These are phyloP conservation scores for Cryptococcus jaspeensis DNA, from an alignment of 1,284 basidiomycete genomes.

Conservation along the genomic window DNA sequence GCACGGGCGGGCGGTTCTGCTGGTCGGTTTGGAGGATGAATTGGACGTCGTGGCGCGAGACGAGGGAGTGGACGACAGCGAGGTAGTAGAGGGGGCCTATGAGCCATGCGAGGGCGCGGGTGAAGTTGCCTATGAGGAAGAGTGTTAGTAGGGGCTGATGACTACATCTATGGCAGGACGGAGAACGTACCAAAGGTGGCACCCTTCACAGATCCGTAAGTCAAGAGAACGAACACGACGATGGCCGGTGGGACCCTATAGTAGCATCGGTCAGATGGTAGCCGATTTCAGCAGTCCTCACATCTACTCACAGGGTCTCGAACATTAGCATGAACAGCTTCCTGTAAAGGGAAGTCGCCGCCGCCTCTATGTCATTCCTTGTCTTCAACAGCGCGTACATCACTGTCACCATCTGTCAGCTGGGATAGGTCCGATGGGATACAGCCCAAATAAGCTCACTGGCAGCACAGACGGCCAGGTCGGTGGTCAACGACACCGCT, in stretches of 20 bases:
- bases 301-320: constrained; percentile 14
- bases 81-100: constrained; percentile 18
- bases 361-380: constrained; percentile 11
- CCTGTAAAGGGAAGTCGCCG: constrained; percentile 5
- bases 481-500: constrained; percentile 5
- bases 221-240: constrained; percentile 4
- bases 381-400: constrained; percentile 8
- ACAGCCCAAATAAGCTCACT: constrained; percentile 1
- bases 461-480: constrained; percentile 7
- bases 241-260: constrained; percentile 11
- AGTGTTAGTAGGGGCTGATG: not conserved
- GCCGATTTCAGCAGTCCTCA: not conserved
- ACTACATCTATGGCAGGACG: not conserved
- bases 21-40: constrained; percentile 3
- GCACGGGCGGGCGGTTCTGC: not conserved
- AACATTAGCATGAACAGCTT: constrained; percentile 15
- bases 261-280: not conserved
- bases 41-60: constrained; percentile 13
- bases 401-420: constrained; percentile 2
- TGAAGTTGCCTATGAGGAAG: no score
- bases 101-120: constrained; percentile 12
- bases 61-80: constrained; percentile 13
- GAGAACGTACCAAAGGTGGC: constrained; percentile 12
- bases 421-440: not conserved
- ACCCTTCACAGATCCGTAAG: constrained; percentile 3